Percentiles rank a stretch among this genome's conserved stretches.
These are phyloP conservation scores for Lophium mytilinum DNA, from an alignment of 495 filamentous ascomycete species.

Conservation along the genomic window DNA sequence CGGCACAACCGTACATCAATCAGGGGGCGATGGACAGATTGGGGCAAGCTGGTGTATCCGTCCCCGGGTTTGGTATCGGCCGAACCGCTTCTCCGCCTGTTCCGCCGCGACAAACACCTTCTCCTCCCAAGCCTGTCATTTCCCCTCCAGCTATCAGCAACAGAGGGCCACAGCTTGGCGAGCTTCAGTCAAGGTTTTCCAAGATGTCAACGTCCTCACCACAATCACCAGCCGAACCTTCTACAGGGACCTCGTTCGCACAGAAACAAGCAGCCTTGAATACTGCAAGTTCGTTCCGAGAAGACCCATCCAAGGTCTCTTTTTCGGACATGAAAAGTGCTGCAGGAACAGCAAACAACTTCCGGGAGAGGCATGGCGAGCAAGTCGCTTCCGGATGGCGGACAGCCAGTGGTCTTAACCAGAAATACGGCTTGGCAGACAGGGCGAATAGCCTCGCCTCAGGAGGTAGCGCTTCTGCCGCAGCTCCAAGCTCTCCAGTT, in stretches of 20 bases:
- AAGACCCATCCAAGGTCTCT: constrained; percentile 52
- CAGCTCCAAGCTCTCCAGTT: constrained; percentile 14
- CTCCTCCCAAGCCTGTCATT: constrained; percentile 3
- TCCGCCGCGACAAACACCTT: constrained; percentile 16
- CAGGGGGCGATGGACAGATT: constrained; percentile 61
- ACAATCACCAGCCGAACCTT: constrained; percentile 24
- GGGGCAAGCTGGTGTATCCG: constrained; percentile 68
- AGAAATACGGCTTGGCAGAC: constrained; percentile 43
- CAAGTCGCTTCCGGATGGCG: constrained; percentile 60
- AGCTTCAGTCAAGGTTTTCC: constrained; percentile 62
- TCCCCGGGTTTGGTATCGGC: constrained; percentile 74
- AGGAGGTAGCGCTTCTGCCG: background rate
- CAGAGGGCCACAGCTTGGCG: constrained; percentile 41
- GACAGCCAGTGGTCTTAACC: constrained; percentile 48
- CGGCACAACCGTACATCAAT: constrained; percentile 48
- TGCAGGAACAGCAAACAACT: constrained; percentile 57
- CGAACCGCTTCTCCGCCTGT: constrained; percentile 24
- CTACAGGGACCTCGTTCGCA: constrained; percentile 49
- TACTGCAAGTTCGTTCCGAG: constrained; percentile 47
- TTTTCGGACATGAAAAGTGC: constrained; percentile 46
- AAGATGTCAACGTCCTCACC: constrained; percentile 38
- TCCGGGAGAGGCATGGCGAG: constrained; percentile 64
- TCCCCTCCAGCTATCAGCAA: constrained; percentile 1
- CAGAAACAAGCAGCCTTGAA: constrained; percentile 55
- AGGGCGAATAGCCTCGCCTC: constrained; percentile 10